These are phyloP conservation scores for Suhomyces pyralidae DNA, from an alignment of 805 yeast species.

Conservation along the genomic window DNA sequence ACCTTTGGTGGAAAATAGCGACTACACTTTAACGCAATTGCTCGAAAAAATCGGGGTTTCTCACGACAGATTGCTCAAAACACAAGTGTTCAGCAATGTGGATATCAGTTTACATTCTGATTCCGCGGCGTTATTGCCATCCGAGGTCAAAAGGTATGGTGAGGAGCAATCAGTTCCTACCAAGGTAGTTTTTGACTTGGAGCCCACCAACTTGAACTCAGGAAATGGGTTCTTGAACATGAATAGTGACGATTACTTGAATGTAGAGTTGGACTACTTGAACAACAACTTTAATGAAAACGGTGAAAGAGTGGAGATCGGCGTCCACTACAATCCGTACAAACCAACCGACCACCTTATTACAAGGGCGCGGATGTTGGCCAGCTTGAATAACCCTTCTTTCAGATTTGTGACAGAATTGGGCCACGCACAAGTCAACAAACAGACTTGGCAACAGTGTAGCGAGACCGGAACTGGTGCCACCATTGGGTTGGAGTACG, in stretches of 20 bases:
- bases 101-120: slow-evolving; percentile 40
- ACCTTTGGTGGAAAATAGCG: slow-evolving; percentile 41
- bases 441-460: slow-evolving; percentile 49
- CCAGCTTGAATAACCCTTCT: slow-evolving; percentile 45
- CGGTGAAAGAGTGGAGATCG: slow-evolving; percentile 50
- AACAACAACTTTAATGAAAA: slow-evolving; percentile 47
- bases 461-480: slow-evolving; percentile 55
- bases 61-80: slow-evolving; percentile 34
- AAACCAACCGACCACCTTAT: slow-evolving; percentile 46
- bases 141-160: slow-evolving; percentile 25
- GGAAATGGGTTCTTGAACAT: slow-evolving; percentile 35
- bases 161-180: slow-evolving; percentile 44
- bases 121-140: slow-evolving; percentile 27
- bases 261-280: slow-evolving; percentile 37
- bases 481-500: slow-evolving; percentile 47
- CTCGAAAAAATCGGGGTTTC: slow-evolving; percentile 30
- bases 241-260: slow-evolving; percentile 38
- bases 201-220: slow-evolving; percentile 34
- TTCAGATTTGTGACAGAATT: slow-evolving; percentile 39
- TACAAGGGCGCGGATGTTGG: slow-evolving; percentile 44
- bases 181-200: slow-evolving; percentile 41
- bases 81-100: slow-evolving; percentile 46
- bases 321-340: slow-evolving; percentile 49
- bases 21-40: slow-evolving; percentile 43
- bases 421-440: slow-evolving; percentile 37